Percentiles rank a stretch among this genome's conserved stretches.
phyloP scores from a whole-genome alignment of 2,329 filamentous ascomycete genomes.

The Scedosporium dehoogii region DNA sequence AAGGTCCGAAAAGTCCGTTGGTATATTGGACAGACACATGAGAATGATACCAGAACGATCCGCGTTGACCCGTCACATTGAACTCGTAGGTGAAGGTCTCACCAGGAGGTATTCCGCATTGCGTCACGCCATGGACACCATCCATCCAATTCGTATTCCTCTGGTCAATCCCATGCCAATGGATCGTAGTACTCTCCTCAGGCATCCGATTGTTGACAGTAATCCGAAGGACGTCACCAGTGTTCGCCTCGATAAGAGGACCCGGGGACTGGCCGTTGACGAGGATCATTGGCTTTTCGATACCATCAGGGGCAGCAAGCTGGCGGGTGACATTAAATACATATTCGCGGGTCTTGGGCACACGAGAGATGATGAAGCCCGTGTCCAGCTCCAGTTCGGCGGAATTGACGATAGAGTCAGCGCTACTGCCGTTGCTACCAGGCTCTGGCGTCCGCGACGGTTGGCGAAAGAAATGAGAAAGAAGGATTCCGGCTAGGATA shows the following conservation, averaged over 20 bases:
- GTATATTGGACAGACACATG: constrained; percentile 9
- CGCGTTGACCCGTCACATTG: constrained; percentile 45
- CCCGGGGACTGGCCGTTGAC: constrained; percentile 32
- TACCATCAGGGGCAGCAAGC: constrained; percentile 7
- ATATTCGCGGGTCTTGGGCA: constrained; percentile 4
- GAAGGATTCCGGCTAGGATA: neutral
- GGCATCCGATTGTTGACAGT: constrained; percentile 27
- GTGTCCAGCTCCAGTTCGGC: constrained; percentile 3
- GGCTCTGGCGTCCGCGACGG: neutral
- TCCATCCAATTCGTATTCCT: constrained; percentile 57
- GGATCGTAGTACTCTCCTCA: constrained; percentile 40
- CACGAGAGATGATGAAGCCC: constrained; percentile 7
- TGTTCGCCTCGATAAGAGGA: constrained; percentile 32
- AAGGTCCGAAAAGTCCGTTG: constrained; percentile 11
- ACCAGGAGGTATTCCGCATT: constrained; percentile 49
- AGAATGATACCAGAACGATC: constrained; percentile 43
- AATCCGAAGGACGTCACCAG: constrained; percentile 31
- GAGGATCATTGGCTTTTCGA: constrained; percentile 26
- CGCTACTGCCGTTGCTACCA: neutral
- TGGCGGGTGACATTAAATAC: constrained; percentile 9
- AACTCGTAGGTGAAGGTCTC: constrained; percentile 42
- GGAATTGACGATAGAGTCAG: neutral
- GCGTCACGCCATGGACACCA: constrained; percentile 50
- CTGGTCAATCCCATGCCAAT: constrained; percentile 62
- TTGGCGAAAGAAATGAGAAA: neutral